These are phyloP conservation scores for Oidiodendron maius DNA, from an alignment of 495 filamentous ascomycete genomes.

Conservation along the genomic window DNA sequence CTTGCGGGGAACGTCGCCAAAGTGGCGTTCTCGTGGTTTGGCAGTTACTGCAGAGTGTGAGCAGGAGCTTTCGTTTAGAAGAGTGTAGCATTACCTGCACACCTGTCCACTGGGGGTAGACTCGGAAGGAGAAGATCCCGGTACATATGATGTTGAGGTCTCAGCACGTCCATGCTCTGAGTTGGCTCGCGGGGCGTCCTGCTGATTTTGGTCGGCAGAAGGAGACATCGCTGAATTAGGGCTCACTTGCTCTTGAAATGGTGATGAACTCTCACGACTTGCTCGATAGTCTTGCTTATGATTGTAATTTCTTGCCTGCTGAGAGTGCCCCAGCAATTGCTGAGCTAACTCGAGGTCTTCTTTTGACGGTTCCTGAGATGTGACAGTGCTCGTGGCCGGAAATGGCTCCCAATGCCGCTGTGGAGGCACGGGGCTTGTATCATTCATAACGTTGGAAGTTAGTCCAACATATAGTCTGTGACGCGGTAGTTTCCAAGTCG, in stretches of 20 bases:
- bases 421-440: slow-evolving; percentile 11
- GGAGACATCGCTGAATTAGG: slow-evolving; percentile 10
- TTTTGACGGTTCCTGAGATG: slow-evolving; percentile 17
- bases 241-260: slow-evolving; percentile 6
- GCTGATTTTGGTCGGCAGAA: slow-evolving; percentile 7
- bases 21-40: slow-evolving; percentile 87
- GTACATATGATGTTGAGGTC: slow-evolving; percentile 6
- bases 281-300: slow-evolving; percentile 1
- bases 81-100: slow-evolving; percentile 40
- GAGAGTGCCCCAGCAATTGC: slow-evolving; percentile 15
- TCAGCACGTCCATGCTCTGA: slow-evolving; percentile 14
- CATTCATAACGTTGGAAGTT: slow-evolving; percentile 16
- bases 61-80: neutral
- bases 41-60: slow-evolving; percentile 66
- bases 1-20: slow-evolving; percentile 89
- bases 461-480: slow-evolving; percentile 23
- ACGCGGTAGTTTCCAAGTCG: slow-evolving; percentile 11
- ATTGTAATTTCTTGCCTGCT: neutral
- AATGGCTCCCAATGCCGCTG: slow-evolving; percentile 13
- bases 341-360: slow-evolving; percentile 18
- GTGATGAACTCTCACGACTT: slow-evolving; percentile 7
- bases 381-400: slow-evolving; percentile 10
- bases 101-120: slow-evolving; percentile 35
- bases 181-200: slow-evolving; percentile 6
- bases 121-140: slow-evolving; percentile 2